Evolutionary conservation across 2,329 filamentous ascomycete species (phyloP), one percentile per base, ranked within the genome.

Genomic region (Colletotrichum euphorbiae): DNA sequence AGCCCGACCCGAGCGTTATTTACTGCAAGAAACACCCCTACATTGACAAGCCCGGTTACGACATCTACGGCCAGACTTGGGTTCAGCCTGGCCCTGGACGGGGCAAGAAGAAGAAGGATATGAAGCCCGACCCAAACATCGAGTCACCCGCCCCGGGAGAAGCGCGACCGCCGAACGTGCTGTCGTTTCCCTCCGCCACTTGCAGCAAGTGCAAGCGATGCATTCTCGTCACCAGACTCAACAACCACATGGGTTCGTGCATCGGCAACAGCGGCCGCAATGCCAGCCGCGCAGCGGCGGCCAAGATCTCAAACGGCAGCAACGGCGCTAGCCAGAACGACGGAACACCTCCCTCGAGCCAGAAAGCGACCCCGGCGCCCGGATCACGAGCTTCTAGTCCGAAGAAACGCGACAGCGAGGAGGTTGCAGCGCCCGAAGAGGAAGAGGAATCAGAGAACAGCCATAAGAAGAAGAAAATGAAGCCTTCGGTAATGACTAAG

Each of bases 61-160:
- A 95, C 78, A 93, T 94, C 71, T 94, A 94, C 78, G 92, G 91
- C 57, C 93, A 94, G 78, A 92, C 91, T 31, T 94, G 92, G 86
- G 90, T 92, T 13, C 89, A 89, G 17, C 90, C 91, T 21, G 87
- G 87, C 0, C 89, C 89, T 21, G 89, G 89, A 13, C 86, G 91
- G 69, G 91, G 91, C 69, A 92, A 92, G 82, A 92, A 92, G 83
- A 93, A 91, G 85, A 93, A 92, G 84, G 91, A 90, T 77, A 89
- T 90, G 81, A 89, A 87, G 81, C 88, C 83, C 78, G 79, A 82
- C 72, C 80, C 81, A 56, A 79, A 82, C 51, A 76, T 81, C 71
- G 85, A 86, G 69, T 82, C 82, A 17, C 78, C 83, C 12, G 80
- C 80, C 11, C 76, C 79, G 3, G 76, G 78, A 12, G 87, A 88